Percentiles rank a stretch among this genome's conserved stretches.
Evolutionary conservation across 2,329 filamentous ascomycete species (phyloP).

Genomic region (Colletotrichum sp.): DNA sequence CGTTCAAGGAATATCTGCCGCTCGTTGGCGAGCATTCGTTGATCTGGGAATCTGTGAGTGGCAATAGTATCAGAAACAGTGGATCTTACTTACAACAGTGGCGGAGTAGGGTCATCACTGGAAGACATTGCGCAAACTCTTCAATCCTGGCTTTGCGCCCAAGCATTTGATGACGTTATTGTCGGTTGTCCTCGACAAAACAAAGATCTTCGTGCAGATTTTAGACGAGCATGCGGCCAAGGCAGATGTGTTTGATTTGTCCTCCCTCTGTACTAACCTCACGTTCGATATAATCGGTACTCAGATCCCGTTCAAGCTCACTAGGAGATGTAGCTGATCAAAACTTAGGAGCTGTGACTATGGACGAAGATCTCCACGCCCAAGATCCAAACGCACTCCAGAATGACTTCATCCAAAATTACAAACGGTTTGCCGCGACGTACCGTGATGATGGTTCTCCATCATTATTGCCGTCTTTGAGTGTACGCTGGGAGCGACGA

Average conservation of each 20-base stretch:
- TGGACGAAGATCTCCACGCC: slow-evolving; percentile 37
- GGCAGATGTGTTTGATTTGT: slow-evolving; percentile 21
- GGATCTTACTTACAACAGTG: not conserved
- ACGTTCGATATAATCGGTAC: slow-evolving; percentile 43
- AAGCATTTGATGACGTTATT: slow-evolving; percentile 41
- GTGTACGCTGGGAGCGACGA: slow-evolving; percentile 19
- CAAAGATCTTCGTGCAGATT: slow-evolving; percentile 28
- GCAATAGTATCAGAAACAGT: not conserved
- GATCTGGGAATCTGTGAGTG: not conserved
- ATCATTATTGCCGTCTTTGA: not conserved
- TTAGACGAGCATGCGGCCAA: not conserved
- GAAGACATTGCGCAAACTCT: slow-evolving; percentile 33
- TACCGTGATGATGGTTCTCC: slow-evolving; percentile 28
- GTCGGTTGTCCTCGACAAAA: slow-evolving; percentile 40
- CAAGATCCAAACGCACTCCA: slow-evolving; percentile 28
- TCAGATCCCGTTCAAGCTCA: not conserved
- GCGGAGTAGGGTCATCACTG: slow-evolving; percentile 15
- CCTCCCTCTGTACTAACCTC: slow-evolving; percentile 30
- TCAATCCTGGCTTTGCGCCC: slow-evolving; percentile 42
- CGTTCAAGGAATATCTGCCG: not conserved
- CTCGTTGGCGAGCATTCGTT: not conserved
- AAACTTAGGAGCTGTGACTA: slow-evolving; percentile 32
- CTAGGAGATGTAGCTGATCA: not conserved
- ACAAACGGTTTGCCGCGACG: slow-evolving; percentile 26
- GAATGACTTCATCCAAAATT: slow-evolving; percentile 33